phyloP scores from a whole-genome alignment of 345 rosid genomes.

The Capsella bursapastoris region DNA sequence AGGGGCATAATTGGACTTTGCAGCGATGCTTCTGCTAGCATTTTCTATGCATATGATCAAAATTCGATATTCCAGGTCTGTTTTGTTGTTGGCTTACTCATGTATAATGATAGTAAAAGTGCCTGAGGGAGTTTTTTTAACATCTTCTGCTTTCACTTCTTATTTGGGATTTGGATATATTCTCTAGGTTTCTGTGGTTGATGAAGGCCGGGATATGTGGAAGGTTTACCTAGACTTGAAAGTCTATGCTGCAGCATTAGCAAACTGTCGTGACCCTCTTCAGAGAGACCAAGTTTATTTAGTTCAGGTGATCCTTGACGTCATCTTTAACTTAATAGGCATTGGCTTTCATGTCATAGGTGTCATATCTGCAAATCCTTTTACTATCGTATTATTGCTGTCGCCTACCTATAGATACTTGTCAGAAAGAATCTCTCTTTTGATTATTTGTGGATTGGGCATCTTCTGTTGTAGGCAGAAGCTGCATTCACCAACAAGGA shows the following conservation, averaged over 20 bases:
- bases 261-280: slow-evolving; percentile 83
- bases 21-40: slow-evolving; percentile 96
- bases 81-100: slow-evolving; percentile 25
- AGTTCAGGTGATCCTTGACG: slow-evolving; percentile 70
- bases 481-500: slow-evolving; percentile 84
- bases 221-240: slow-evolving; percentile 95
- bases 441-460: slow-evolving; percentile 42
- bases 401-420: slow-evolving; percentile 15
- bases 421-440: slow-evolving; percentile 27
- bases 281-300: slow-evolving; percentile 98
- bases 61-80: slow-evolving; percentile 92
- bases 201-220: slow-evolving; percentile 99
- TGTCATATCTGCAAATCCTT: slow-evolving; percentile 22
- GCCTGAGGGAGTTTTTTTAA: slow-evolving; percentile 5
- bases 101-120: slow-evolving; percentile 29
- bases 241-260: slow-evolving; percentile 94
- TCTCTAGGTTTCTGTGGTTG: slow-evolving; percentile 86
- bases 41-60: slow-evolving; percentile 97
- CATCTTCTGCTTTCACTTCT: slow-evolving; percentile 27
- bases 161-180: slow-evolving; percentile 35
- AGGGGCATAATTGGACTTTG: slow-evolving; percentile 93
- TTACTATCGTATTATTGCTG: not conserved
- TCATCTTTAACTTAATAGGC: slow-evolving; percentile 13
- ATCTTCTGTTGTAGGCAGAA: slow-evolving; percentile 81
- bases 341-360: slow-evolving; percentile 13